A percentile compares a stretch with the other conserved stretches of the same genome.
Evolutionary conservation across 306 rosid genomes (phyloP).

Genomic region (Lablab purpureus): DNA sequence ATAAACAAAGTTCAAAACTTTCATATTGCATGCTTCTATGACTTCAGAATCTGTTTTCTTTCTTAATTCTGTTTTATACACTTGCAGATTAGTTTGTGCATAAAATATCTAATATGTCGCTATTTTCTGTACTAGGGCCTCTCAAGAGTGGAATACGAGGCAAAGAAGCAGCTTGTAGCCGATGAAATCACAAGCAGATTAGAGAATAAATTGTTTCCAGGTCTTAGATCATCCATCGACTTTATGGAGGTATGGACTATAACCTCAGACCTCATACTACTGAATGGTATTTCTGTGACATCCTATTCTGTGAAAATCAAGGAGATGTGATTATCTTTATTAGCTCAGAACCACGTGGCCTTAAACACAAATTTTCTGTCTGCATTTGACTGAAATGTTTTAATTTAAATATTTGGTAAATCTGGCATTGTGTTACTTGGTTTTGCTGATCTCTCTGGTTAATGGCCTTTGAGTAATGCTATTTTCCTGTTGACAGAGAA

Average conservation of each 20-base stretch:
- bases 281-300: conserved; percentile 2
- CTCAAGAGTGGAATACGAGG: conserved; percentile 71
- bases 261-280: conserved; percentile 40
- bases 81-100: neutral
- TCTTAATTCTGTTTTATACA: conserved; percentile 2
- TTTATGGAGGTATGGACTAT: conserved; percentile 74
- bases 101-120: conserved; percentile 29
- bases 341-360: neutral
- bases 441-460: neutral
- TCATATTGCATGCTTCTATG: conserved; percentile 21
- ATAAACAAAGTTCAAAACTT: conserved; percentile 36
- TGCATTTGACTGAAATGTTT: conserved; percentile 12
- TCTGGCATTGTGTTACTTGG: neutral
- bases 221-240: conserved; percentile 73
- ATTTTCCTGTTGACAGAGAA: neutral
- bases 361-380: neutral
- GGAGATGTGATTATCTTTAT: neutral
- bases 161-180: conserved; percentile 86
- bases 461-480: neutral
- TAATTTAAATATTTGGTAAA: neutral
- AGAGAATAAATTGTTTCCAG: conserved; percentile 87
- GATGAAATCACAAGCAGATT: conserved; percentile 79
- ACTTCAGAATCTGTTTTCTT: conserved; percentile 35
- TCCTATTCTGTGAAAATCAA: neutral
- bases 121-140: conserved; percentile 67